A percentile compares a stretch with the other conserved stretches of the same genome.
These are phyloP conservation scores for Xylariales sp. DNA, from an alignment of 2,329 filamentous ascomycete genomes.

Conservation along the genomic window DNA sequence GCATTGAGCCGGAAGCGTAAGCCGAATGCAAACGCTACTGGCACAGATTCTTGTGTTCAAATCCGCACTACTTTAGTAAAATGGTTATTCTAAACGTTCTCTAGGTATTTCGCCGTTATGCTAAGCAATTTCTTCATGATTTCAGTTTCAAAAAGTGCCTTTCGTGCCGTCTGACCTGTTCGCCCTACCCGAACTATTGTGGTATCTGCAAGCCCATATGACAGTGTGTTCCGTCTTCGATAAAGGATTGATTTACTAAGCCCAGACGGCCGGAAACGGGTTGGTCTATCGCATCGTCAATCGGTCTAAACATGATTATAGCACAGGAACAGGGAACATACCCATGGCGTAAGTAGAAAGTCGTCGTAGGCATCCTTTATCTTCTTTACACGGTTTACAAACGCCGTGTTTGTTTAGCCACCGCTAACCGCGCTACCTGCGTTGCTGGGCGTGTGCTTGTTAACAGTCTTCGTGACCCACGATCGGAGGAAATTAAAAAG, in stretches of 20 bases:
- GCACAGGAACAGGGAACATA: neutral
- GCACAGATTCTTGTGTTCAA: too few relatives aligned
- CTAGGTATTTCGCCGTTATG: too few relatives aligned
- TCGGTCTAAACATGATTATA: neutral
- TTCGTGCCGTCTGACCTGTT: too few relatives aligned
- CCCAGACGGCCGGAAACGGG: neutral
- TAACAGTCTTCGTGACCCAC: neutral
- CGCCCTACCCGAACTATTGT: too few relatives aligned
- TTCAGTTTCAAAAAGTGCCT: too few relatives aligned
- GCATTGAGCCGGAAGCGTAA: too few relatives aligned
- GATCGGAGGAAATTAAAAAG: neutral
- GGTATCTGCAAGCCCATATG: too few relatives aligned
- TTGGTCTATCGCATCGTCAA: neutral
- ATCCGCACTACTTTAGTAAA: too few relatives aligned
- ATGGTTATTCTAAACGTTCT: too few relatives aligned
- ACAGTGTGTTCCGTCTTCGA: too few relatives aligned
- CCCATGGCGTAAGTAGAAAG: conserved; percentile 1
- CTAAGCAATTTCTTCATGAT: too few relatives aligned
- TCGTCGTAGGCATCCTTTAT: neutral
- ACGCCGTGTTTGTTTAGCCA: neutral
- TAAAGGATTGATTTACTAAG: neutral
- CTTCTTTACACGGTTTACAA: conserved; percentile 3
- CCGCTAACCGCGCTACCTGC: neutral
- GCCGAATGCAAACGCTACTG: too few relatives aligned
- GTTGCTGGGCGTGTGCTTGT: conserved; percentile 2